Conservation (phyloP, 2,329 filamentous ascomycete species). For the Capronia epimyces region DNA sequence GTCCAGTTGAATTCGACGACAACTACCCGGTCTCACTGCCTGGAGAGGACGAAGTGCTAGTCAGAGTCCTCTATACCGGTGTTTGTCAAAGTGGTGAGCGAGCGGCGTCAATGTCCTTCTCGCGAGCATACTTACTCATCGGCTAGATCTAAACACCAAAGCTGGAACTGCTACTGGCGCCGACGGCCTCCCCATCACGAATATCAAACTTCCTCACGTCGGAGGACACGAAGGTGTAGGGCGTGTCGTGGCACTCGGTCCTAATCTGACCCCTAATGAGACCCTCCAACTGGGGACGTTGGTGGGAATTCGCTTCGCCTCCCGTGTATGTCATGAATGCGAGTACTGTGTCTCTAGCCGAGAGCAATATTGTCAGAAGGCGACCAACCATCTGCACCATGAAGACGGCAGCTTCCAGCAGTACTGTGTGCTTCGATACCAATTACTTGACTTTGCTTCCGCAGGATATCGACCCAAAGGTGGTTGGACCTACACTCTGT, state of each 20-base stretch:
- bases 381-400: conserved; percentile 44
- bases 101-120: conserved; percentile 14
- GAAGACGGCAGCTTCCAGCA: conserved; percentile 45
- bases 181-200: conserved; percentile 40
- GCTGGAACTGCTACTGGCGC: conserved; percentile 37
- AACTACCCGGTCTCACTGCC: conserved; percentile 41
- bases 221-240: conserved; percentile 45
- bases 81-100: conserved; percentile 44
- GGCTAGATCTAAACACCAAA: conserved; percentile 40
- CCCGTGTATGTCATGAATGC: conserved; percentile 41
- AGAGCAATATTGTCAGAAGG: conserved; percentile 40
- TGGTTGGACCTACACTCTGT: conserved; percentile 42
- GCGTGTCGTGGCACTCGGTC: conserved; percentile 38
- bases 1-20: conserved; percentile 38
- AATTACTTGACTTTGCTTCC: conserved; percentile 42
- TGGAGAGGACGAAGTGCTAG: conserved; percentile 40
- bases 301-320: conserved; percentile 43
- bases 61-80: conserved; percentile 43
- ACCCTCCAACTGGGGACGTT: conserved; percentile 37
- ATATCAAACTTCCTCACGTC: conserved; percentile 44
- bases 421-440: conserved; percentile 43
- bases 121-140: not conserved
- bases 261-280: conserved; percentile 24
- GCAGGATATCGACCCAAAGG: conserved; percentile 39
- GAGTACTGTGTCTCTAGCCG: conserved; percentile 41